These are phyloP conservation scores for Piromyces sp. DNA, from an alignment of 192 early-diverging fungal genomes.

Conservation along the genomic window DNA sequence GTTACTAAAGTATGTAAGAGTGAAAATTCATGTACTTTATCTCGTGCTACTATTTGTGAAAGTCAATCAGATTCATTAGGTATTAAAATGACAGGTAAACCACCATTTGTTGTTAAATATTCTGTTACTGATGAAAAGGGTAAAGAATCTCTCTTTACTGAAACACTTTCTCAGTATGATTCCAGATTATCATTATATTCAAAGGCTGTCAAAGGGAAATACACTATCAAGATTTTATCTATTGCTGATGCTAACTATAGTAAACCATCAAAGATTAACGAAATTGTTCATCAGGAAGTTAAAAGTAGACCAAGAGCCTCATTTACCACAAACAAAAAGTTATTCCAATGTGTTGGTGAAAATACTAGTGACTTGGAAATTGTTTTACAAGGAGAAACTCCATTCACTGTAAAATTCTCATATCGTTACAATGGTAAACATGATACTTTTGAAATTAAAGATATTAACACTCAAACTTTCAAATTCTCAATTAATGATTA, in stretches of 20 bases:
- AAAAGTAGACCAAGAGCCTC: neutral
- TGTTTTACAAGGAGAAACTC: neutral
- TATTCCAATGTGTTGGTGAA: neutral
- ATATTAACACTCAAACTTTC: neutral
- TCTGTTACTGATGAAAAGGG: neutral
- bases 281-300: neutral
- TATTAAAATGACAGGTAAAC: neutral
- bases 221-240: neutral
- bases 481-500: neutral
- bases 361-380: neutral
- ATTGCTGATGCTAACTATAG: neutral
- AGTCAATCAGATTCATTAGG: neutral
- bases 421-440: neutral
- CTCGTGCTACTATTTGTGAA: neutral
- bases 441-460: neutral
- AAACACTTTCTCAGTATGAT: neutral
- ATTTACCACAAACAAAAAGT: neutral
- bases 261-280: neutral
- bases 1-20: neutral
- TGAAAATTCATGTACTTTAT: neutral
- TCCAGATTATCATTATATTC: neutral
- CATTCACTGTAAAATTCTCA: neutral
- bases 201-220: neutral
- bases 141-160: neutral
- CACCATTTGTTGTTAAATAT: neutral